Evolutionary conservation across 2,329 filamentous ascomycete species (phyloP), one percentile per base, ranked within the genome.

Genomic region (Myriangium duriaei): DNA sequence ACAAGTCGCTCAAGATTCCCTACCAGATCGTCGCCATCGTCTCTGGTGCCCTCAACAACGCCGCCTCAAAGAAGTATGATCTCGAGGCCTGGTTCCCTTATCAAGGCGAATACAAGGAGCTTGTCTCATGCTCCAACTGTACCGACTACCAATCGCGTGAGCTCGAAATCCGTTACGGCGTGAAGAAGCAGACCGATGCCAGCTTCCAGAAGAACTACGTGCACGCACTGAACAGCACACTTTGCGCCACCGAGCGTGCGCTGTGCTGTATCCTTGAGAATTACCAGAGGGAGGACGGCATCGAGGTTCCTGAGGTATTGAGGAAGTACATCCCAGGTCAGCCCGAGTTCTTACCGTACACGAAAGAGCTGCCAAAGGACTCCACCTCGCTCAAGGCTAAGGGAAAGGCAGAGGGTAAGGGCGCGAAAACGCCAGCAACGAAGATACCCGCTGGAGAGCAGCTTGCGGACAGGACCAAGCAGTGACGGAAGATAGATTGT

Each of bases 41-140:
- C 41, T 94, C 85, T n/a, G 88, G 88, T 4, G 91, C 91, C 1
- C 65, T 98, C 52, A 94, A 93, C 65, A 92, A 87, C 51, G 81
- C 81, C 1, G 79, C 79, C 3, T 69, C 84, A 17, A 95, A 94
- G 72, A 98, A 98, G 64, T 87, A 80, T 58, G 91, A 98, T 55
- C 71, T 98, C 14, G 91, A 98, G 60, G 88, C 91, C 2, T 93
- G 86, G 84, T 94, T 93, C 61, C 86, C 85, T 11, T 92, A 82
- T 69, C 87, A 96, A 61, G 81, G 81, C 51, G 91, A 96, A 63
- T 98, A 96, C 72, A 96, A 96, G 47, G 91, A 96, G 65, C 74
- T 98, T 17, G 91, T 96, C 35, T 93, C 84, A 13, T 94, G 87
- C 72, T 93, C 85, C 44, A 98, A 98, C 66, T 98, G 91, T 68